These are phyloP conservation scores for Pseudocercospora fuligena DNA, from an alignment of 2,329 filamentous ascomycete species.

Conservation along the genomic window DNA sequence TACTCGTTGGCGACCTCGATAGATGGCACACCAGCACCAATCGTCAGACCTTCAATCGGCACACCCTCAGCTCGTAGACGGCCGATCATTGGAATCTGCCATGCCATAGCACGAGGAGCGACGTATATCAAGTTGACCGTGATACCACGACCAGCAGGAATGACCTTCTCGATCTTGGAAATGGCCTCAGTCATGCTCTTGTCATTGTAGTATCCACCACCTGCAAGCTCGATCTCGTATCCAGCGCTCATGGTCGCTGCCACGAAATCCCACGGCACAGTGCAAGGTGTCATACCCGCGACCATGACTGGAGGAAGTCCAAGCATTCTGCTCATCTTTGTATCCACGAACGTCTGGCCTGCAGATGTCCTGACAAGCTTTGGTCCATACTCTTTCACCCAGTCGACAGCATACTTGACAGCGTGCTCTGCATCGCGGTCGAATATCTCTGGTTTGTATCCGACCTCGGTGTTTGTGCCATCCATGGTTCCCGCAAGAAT, in stretches of 20 bases:
- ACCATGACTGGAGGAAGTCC: constrained; percentile 88
- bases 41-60: constrained; percentile 88
- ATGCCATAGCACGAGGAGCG: constrained; percentile 84
- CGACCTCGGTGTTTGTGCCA: constrained; percentile 86
- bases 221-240: constrained; percentile 90
- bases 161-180: constrained; percentile 80
- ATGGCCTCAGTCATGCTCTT: constrained; percentile 83
- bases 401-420: constrained; percentile 92
- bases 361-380: constrained; percentile 85
- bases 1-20: constrained; percentile 93
- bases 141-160: constrained; percentile 85
- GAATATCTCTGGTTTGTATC: constrained; percentile 97
- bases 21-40: constrained; percentile 90
- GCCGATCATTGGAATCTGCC: constrained; percentile 86
- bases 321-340: constrained; percentile 88
- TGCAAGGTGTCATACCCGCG: constrained; percentile 90
- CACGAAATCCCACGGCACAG: constrained; percentile 89
- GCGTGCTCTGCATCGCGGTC: constrained; percentile 94
- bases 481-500: constrained; percentile 94
- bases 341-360: constrained; percentile 91
- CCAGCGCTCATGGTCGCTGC: constrained; percentile 91
- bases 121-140: constrained; percentile 91
- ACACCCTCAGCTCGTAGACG: constrained; percentile 82
- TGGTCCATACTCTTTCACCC: constrained; percentile 98
- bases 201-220: constrained; percentile 85